A percentile compares a stretch with the other conserved stretches of the same genome.
These are phyloP conservation scores for Candida sakaeoensis DNA, from an alignment of 805 yeast genomes.

Conservation along the genomic window DNA sequence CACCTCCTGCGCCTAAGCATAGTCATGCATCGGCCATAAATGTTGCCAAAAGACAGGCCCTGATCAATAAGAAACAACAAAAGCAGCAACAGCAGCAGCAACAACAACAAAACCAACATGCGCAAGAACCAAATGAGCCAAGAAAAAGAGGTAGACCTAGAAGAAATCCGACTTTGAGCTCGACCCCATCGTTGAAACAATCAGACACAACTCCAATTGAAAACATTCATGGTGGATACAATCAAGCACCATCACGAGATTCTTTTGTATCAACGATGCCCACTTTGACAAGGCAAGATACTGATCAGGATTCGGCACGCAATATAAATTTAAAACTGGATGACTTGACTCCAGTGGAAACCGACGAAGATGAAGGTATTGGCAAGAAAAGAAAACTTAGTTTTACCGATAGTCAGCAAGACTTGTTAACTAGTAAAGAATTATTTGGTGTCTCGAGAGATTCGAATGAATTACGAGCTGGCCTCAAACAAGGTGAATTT, in stretches of 20 bases:
- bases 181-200: conserved; percentile 27
- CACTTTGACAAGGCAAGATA: conserved; percentile 31
- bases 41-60: conserved; percentile 30
- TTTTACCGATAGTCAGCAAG: conserved; percentile 18
- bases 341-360: conserved; percentile 32
- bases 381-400: conserved; percentile 7
- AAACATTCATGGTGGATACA: conserved; percentile 18
- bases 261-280: conserved; percentile 9
- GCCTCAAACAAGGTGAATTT: conserved; percentile 17
- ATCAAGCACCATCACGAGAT: conserved; percentile 13
- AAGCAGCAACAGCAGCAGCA: neutral
- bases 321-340: conserved; percentile 33
- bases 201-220: conserved; percentile 30
- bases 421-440: conserved; percentile 35
- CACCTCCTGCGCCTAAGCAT: conserved; percentile 47
- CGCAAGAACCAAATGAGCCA: conserved; percentile 5
- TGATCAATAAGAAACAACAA: conserved; percentile 10
- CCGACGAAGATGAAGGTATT: conserved; percentile 24
- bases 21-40: conserved; percentile 44
- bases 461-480: conserved; percentile 28
- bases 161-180: conserved; percentile 21
- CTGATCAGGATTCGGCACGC: conserved; percentile 38
- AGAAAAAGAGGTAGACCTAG: conserved; percentile 37
- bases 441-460: conserved; percentile 39
- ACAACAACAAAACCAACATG: neutral